These are phyloP conservation scores for Trichoderma gracile DNA, from an alignment of 2,329 filamentous ascomycete genomes.

Conservation along the genomic window DNA sequence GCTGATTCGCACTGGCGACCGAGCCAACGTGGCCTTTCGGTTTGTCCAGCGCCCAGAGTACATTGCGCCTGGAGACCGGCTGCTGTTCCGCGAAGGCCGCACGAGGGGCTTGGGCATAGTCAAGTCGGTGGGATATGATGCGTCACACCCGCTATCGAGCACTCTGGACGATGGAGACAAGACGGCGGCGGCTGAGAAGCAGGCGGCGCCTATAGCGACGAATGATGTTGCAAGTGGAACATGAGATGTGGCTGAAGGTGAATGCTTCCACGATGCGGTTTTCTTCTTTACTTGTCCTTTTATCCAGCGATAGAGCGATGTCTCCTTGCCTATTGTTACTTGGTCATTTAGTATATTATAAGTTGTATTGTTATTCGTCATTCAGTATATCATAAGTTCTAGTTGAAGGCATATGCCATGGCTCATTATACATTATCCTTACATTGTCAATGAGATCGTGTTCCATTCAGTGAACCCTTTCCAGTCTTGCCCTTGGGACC, in stretches of 20 bases:
- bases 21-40: slow-evolving; percentile 90
- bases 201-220: not conserved
- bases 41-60: slow-evolving; percentile 96
- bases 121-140: slow-evolving; percentile 86
- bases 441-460: not conserved
- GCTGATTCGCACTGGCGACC: slow-evolving; percentile 89
- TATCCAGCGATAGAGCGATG: slow-evolving; percentile 3
- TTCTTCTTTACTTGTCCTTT: not conserved
- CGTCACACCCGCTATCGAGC: slow-evolving; percentile 47
- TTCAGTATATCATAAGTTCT: not conserved
- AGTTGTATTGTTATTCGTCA: not conserved
- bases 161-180: slow-evolving; percentile 23
- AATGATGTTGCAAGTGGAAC: slow-evolving; percentile 12
- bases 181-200: not conserved
- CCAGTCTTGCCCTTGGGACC: slow-evolving; percentile 4
- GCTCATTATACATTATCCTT: not conserved
- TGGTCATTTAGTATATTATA: not conserved
- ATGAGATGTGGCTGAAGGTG: not conserved
- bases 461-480: not conserved
- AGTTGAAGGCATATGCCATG: not conserved
- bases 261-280: not conserved
- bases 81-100: slow-evolving; percentile 89
- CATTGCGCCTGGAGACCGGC: slow-evolving; percentile 79
- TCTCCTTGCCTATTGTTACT: not conserved
- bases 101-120: slow-evolving; percentile 96